A percentile compares a stretch with the other conserved stretches of the same genome.
phyloP scores from a whole-genome alignment of 768 basidiomycete genomes.

The Dacryopinax primogenitus region DNA sequence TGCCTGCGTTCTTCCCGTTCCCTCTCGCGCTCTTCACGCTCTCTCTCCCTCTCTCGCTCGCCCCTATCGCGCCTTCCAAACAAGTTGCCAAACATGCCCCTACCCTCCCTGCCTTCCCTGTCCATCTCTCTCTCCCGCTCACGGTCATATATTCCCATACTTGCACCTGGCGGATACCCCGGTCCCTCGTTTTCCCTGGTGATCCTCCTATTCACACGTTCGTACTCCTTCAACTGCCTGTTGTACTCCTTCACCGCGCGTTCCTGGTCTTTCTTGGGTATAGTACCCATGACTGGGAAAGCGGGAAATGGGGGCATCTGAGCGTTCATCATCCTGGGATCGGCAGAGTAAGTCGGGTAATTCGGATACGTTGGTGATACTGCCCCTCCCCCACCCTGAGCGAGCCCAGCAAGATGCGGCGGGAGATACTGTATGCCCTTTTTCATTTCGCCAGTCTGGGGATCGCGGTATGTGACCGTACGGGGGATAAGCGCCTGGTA shows the following conservation, averaged over 20 bases:
- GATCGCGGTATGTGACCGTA: constrained; percentile 5
- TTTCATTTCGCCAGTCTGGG: background rate
- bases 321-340: background rate
- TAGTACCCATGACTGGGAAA: background rate
- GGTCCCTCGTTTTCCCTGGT: constrained; percentile 3
- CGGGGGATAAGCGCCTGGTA: constrained; percentile 4
- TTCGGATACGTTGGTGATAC: background rate
- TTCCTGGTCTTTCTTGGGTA: constrained; percentile 11
- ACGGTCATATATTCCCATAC: background rate
- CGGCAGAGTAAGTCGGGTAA: constrained; percentile 6
- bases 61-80: constrained; percentile 4
- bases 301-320: constrained; percentile 1
- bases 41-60: constrained; percentile 33
- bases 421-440: background rate
- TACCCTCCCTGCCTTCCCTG: constrained; percentile 45
- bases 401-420: background rate
- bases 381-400: background rate
- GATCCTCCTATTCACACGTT: background rate
- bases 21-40: background rate
- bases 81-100: constrained; percentile 40
- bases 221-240: background rate
- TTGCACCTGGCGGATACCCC: too few relatives aligned
- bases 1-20: background rate
- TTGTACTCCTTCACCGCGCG: constrained; percentile 10
- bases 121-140: constrained; percentile 9